These are phyloP conservation scores for Leccinum aurantiacum DNA, from an alignment of 768 basidiomycete genomes.

Conservation along the genomic window DNA sequence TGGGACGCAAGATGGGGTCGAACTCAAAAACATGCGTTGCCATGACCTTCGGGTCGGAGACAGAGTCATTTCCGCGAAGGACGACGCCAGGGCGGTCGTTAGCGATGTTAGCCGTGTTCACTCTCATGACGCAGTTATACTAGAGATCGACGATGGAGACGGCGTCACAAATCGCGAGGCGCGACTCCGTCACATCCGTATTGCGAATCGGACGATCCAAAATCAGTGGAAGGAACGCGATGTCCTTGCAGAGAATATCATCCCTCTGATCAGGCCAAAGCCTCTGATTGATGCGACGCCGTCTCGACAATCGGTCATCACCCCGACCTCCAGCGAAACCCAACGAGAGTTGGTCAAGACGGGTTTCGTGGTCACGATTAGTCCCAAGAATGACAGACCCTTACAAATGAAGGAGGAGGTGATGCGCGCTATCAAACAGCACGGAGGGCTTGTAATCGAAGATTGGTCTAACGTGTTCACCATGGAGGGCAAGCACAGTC, in stretches of 20 bases:
- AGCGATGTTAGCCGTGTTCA: conserved; percentile 33
- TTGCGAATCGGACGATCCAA: conserved; percentile 51
- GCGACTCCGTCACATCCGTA: conserved; percentile 41
- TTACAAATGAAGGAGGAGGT: conserved; percentile 44
- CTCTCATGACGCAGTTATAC: conserved; percentile 31
- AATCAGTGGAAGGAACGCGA: conserved; percentile 55
- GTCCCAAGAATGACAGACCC: conserved; percentile 35
- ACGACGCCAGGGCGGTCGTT: conserved; percentile 31
- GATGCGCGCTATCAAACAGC: conserved; percentile 42
- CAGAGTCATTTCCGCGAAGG: conserved; percentile 44
- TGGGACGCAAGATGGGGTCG: conserved; percentile 44
- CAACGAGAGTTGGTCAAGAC: conserved; percentile 46
- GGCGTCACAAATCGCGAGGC: conserved; percentile 29
- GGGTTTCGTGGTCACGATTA: conserved; percentile 61
- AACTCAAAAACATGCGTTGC: conserved; percentile 52
- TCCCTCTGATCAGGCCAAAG: conserved; percentile 41
- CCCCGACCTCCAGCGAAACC: conserved; percentile 35
- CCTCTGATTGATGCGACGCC: conserved; percentile 43
- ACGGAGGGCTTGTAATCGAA: conserved; percentile 60
- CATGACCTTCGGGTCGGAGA: conserved; percentile 56
- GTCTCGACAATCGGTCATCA: conserved; percentile 44
- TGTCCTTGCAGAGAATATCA: conserved; percentile 43
- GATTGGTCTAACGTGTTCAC: conserved; percentile 58
- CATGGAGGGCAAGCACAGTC: conserved; percentile 51
- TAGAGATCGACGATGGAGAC: conserved; percentile 42